Evolutionary conservation across 2,329 filamentous ascomycete species (phyloP), one percentile per base, ranked within the genome.

Genomic region (Tolypocladium inflatum): DNA sequence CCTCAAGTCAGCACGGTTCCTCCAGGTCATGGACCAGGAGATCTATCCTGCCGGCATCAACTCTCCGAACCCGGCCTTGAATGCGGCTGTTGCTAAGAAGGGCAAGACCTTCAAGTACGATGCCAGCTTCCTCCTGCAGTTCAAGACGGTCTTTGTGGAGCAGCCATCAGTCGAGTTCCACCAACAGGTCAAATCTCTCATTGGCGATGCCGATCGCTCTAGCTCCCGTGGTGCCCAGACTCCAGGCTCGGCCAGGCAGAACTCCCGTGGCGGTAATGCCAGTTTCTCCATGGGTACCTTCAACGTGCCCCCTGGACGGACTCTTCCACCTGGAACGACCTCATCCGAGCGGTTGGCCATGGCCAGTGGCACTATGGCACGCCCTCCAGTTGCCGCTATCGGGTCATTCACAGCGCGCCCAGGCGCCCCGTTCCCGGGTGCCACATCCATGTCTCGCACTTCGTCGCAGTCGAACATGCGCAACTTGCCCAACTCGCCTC

Each of bases 141-240:
- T 99, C 81, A 90, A 97, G 76, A 84, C 84, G 66, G 91, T 96
- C 23, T 99, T 97, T 77, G 95, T 91, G 62, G 94, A 99, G 79
- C 95, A 97, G 76, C 94, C 94, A 17, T 96, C 91, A 0, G 74
- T 92, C 50, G 93, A 97, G 69, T 99, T 96, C 84, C 89, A 95
- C 69, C 81, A 87, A 63, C 92, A 94, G 68, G 86, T 99, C 81
- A 93, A 82, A 87, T 89, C 75, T 80, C 88, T 78, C 73, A 86
- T 99, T 64, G 93, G 93, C 59, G 92, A 96, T 63, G 79, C 79
- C 42, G 85, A 78, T 55, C 76, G 90, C 75, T 78, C 88, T 73
- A 72, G 82, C 71, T 75, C 85, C 70, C 63, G 65, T 3, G 48
- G 48, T 11, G 61, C 86, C 73, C 73, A 88, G 74, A 78, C 88